These are phyloP conservation scores for Fallopia convolvulus DNA, from an alignment of 148 eudicot species.

Conservation along the genomic window DNA sequence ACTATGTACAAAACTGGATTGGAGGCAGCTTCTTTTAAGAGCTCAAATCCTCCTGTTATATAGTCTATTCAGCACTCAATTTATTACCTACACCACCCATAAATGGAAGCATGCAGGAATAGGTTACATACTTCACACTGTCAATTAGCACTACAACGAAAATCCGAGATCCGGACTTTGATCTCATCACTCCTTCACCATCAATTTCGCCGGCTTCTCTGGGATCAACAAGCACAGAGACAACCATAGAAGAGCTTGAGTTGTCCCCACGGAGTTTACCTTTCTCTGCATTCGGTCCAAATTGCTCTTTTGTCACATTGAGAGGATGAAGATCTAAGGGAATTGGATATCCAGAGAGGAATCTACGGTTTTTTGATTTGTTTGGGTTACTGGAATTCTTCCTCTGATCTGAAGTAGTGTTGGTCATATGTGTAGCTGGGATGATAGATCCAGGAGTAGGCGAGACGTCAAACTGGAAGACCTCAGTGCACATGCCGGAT, in stretches of 20 bases:
- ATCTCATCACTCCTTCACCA: conserved; percentile 58
- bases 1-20: conserved; percentile 49
- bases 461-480: conserved; percentile 84
- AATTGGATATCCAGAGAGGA: conserved; percentile 52
- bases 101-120: conserved; percentile 92
- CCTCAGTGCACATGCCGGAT: conserved; percentile 98
- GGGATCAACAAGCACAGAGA: conserved; percentile 92
- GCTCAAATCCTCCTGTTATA: neutral
- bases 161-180: conserved; percentile 65
- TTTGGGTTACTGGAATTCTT: conserved; percentile 42
- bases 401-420: conserved; percentile 29
- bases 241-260: conserved; percentile 67
- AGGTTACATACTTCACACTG: conserved; percentile 93
- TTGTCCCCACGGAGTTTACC: conserved; percentile 40
- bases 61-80: conserved; percentile 22
- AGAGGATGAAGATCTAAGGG: conserved; percentile 39
- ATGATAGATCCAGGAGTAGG: conserved; percentile 69
- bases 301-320: conserved; percentile 39
- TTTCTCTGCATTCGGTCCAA: conserved; percentile 28
- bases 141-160: conserved; percentile 93
- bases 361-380: conserved; percentile 64
- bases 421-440: conserved; percentile 45
- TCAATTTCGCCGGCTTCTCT: conserved; percentile 69
- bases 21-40: neutral
- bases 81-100: conserved; percentile 48